Percentiles rank a stretch among this genome's conserved stretches.
Conservation (phyloP, 345 rosid species). For the Bretschneidera sinensis region DNA sequence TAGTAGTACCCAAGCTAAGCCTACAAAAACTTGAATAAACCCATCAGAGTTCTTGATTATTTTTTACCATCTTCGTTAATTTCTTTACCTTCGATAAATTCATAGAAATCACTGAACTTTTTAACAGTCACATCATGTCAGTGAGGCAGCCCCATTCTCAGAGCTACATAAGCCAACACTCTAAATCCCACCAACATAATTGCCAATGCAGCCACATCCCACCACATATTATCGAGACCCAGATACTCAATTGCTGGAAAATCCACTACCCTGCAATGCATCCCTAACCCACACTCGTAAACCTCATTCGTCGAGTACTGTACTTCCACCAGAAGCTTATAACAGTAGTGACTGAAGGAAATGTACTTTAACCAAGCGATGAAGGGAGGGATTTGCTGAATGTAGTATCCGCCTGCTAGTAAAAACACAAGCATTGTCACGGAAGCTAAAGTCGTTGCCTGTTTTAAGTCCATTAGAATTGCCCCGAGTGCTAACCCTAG, state of each 20-base stretch:
- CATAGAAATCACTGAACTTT: not conserved
- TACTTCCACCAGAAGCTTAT: constrained; percentile 73
- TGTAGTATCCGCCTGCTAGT: constrained; percentile 85
- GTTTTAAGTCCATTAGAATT: constrained; percentile 73
- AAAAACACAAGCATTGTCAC: constrained; percentile 81
- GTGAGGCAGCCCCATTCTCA: constrained; percentile 43
- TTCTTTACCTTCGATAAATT: constrained; percentile 7
- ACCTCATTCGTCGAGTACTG: constrained; percentile 64
- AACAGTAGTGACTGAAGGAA: constrained; percentile 83
- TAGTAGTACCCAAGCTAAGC: constrained; percentile 3
- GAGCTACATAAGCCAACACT: constrained; percentile 67
- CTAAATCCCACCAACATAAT: constrained; percentile 76
- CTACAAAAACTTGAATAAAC: too few species aligned
- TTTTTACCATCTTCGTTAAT: not conserved
- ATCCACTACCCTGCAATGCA: constrained; percentile 65
- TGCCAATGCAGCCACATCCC: constrained; percentile 61
- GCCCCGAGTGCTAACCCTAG: constrained; percentile 89
- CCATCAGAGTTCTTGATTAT: constrained; percentile 7
- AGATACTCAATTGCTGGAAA: constrained; percentile 60
- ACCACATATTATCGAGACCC: constrained; percentile 37
- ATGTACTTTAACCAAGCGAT: constrained; percentile 85
- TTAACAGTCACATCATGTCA: constrained; percentile 6
- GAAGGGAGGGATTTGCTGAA: constrained; percentile 74
- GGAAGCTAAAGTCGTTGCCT: constrained; percentile 75
- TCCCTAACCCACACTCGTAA: constrained; percentile 49